These are phyloP conservation scores for Arthrobotrys entomopaga DNA, from an alignment of 2,329 filamentous ascomycete genomes.

Conservation along the genomic window DNA sequence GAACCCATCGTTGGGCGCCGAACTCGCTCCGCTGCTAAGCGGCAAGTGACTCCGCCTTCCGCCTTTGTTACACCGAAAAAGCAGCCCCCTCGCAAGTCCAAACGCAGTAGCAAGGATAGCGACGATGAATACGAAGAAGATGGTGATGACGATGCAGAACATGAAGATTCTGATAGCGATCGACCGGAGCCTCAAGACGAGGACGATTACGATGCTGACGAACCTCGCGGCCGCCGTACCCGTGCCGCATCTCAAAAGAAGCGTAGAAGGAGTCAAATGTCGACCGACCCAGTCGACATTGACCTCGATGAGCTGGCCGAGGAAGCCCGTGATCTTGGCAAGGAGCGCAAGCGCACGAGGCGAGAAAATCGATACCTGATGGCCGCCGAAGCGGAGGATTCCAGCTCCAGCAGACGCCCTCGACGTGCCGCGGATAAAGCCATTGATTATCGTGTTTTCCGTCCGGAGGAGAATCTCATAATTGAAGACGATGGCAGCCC, in stretches of 20 bases:
- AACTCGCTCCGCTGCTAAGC: slow-evolving; percentile 35
- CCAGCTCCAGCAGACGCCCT: slow-evolving; percentile 65
- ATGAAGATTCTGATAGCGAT: slow-evolving; percentile 37
- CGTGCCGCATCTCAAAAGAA: slow-evolving; percentile 46
- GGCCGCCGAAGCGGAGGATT: slow-evolving; percentile 68
- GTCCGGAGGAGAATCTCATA: slow-evolving; percentile 75
- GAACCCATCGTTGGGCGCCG: slow-evolving; percentile 33
- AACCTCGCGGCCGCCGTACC: slow-evolving; percentile 32
- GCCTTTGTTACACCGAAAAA: slow-evolving; percentile 45
- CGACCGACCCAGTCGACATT: slow-evolving; percentile 60
- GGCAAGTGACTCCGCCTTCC: slow-evolving; percentile 37
- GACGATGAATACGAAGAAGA: slow-evolving; percentile 56
- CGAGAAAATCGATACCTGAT: slow-evolving; percentile 69
- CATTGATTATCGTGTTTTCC: slow-evolving; percentile 87
- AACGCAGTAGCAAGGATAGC: slow-evolving; percentile 50
- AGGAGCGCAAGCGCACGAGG: slow-evolving; percentile 67
- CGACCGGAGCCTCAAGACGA: slow-evolving; percentile 35
- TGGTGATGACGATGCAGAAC: slow-evolving; percentile 32
- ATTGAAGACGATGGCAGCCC: slow-evolving; percentile 78
- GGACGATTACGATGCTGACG: slow-evolving; percentile 35
- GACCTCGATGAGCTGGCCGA: slow-evolving; percentile 74
- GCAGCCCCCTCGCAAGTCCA: slow-evolving; percentile 40
- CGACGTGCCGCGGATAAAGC: slow-evolving; percentile 68
- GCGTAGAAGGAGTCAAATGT: slow-evolving; percentile 38
- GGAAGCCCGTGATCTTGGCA: slow-evolving; percentile 72